Percentiles rank a stretch among this genome's conserved stretches.
Evolutionary conservation across 2,329 filamentous ascomycete genomes (phyloP).

Genomic region (Aspergillus hortae): DNA sequence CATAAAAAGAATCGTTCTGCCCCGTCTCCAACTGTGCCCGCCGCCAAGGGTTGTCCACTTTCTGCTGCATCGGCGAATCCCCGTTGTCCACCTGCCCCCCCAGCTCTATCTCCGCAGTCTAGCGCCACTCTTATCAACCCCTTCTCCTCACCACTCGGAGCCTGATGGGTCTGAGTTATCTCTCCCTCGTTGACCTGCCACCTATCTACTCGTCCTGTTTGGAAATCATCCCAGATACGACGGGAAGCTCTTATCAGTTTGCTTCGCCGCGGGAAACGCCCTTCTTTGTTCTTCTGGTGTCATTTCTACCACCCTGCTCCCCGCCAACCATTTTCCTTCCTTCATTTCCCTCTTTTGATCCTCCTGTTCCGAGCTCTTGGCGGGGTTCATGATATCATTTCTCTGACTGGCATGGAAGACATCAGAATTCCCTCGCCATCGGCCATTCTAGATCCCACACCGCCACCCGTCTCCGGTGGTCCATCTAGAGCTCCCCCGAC

Average conservation of each 20-base stretch:
- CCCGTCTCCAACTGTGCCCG: slow-evolving; percentile 10
- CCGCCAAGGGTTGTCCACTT: slow-evolving; percentile 10
- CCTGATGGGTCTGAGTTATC: slow-evolving; percentile 17
- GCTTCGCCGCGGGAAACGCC: neutral
- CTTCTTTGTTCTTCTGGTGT: neutral
- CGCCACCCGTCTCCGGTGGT: slow-evolving; percentile 21
- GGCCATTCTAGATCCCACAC: slow-evolving; percentile 45
- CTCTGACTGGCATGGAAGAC: slow-evolving; percentile 49
- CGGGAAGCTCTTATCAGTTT: slow-evolving; percentile 14
- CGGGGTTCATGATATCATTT: slow-evolving; percentile 12
- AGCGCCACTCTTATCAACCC: slow-evolving; percentile 19
- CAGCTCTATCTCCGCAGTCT: slow-evolving; percentile 21
- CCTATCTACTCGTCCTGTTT: slow-evolving; percentile 10
- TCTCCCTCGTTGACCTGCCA: slow-evolving; percentile 9
- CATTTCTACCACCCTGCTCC: neutral
- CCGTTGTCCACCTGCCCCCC: slow-evolving; percentile 18
- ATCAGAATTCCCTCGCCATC: slow-evolving; percentile 60
- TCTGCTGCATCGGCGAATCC: slow-evolving; percentile 20
- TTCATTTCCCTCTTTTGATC: neutral
- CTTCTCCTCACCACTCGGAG: slow-evolving; percentile 20
- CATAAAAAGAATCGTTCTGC: slow-evolving; percentile 5
- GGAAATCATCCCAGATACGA: slow-evolving; percentile 5
- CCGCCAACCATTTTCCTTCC: neutral
- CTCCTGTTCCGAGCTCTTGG: neutral
- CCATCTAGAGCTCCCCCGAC: slow-evolving; percentile 25